phyloP scores from a whole-genome alignment of 805 yeast species.

The Pichia thaimueangensis region DNA sequence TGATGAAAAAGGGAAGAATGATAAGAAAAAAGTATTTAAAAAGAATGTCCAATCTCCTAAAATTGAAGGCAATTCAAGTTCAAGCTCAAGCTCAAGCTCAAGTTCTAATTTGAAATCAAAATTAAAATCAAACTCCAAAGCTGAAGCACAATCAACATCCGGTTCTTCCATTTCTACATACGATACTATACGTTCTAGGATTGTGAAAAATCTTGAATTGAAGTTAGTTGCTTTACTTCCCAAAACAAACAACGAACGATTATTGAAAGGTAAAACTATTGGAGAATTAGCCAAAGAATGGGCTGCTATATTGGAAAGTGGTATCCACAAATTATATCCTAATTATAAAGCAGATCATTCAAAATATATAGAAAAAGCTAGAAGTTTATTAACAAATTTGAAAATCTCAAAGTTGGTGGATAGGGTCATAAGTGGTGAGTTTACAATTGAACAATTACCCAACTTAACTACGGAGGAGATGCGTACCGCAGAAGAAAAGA shows the following conservation, averaged over 20 bases:
- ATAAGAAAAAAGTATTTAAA: neutral
- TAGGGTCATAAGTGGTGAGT: constrained; percentile 47
- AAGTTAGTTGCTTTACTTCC: constrained; percentile 39
- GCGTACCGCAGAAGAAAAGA: constrained; percentile 61
- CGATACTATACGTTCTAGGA: constrained; percentile 4
- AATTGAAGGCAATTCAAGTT: neutral
- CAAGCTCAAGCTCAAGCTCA: no score
- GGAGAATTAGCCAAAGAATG: constrained; percentile 36
- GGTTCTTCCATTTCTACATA: neutral
- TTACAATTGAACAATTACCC: constrained; percentile 55
- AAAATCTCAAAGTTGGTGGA: constrained; percentile 52
- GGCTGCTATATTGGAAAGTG: constrained; percentile 48
- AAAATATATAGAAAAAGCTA: constrained; percentile 59
- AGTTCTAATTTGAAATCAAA: no score
- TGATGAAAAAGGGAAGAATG: constrained; percentile 4
- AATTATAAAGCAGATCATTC: constrained; percentile 14
- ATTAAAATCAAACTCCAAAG: no score
- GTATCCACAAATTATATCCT: constrained; percentile 16
- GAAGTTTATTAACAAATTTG: constrained; percentile 59
- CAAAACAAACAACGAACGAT: constrained; percentile 20
- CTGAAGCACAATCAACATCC: no score
- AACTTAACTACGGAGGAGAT: constrained; percentile 67
- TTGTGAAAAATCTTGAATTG: constrained; percentile 25
- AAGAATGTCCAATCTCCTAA: neutral
- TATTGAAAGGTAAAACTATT: constrained; percentile 16